A percentile compares a stretch with the other conserved stretches of the same genome.
phyloP scores from a whole-genome alignment of 768 basidiomycete species.

The Russula abietina region DNA sequence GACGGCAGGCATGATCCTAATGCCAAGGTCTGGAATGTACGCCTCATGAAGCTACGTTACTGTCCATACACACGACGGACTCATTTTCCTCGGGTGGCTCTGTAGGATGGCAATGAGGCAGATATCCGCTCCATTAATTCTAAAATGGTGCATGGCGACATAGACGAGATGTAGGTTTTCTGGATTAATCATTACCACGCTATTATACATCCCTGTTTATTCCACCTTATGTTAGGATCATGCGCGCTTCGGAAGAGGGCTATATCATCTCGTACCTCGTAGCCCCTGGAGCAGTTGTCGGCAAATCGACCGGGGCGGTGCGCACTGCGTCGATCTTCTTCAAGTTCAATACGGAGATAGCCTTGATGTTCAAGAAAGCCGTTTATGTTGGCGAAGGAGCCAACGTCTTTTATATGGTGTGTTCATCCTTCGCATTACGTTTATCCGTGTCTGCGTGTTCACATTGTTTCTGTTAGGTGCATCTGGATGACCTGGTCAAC shows the following conservation, averaged over 20 bases:
- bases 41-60: background rate
- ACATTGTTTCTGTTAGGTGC: background rate
- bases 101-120: slow-evolving; percentile 16
- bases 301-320: slow-evolving; percentile 4
- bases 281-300: slow-evolving; percentile 14
- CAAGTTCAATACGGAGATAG: slow-evolving; percentile 1
- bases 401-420: slow-evolving; percentile 16
- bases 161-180: slow-evolving; percentile 9
- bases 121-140: slow-evolving; percentile 16
- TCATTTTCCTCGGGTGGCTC: background rate
- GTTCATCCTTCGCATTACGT: background rate
- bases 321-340: slow-evolving; percentile 5
- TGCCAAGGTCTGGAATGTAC: slow-evolving; percentile 15
- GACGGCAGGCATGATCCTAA: slow-evolving; percentile 13
- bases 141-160: slow-evolving; percentile 11
- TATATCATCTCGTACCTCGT: slow-evolving; percentile 13
- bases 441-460: too few relatives aligned
- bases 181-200: background rate
- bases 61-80: too few relatives aligned
- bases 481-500: slow-evolving; percentile 11
- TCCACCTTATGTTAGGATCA: background rate
- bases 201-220: background rate
- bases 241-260: slow-evolving; percentile 9
- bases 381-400: slow-evolving; percentile 14
- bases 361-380: background rate